These are phyloP conservation scores for Sarocladiaceae sp. DNA, from an alignment of 2,329 filamentous ascomycete genomes.

Conservation along the genomic window DNA sequence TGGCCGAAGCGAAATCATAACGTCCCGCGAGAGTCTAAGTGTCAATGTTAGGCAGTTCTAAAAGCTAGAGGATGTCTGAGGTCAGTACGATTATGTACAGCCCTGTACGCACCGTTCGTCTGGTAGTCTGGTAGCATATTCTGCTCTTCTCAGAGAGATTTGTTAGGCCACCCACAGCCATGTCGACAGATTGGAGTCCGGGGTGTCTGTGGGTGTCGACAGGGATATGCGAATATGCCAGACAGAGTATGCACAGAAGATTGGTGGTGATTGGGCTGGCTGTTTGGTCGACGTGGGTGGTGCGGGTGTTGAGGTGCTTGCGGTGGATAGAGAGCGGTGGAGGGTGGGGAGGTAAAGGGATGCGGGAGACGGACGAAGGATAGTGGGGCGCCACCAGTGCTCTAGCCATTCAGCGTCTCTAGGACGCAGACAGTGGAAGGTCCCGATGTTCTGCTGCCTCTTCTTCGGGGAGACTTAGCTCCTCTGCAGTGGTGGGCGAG, in stretches of 20 bases:
- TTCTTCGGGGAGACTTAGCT: no score
- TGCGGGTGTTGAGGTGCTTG: neutral
- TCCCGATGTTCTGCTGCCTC: neutral
- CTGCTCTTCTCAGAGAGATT: no score
- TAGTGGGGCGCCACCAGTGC: no score
- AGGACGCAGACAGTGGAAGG: neutral
- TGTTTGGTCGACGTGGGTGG: neutral
- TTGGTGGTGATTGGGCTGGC: constrained; percentile 1
- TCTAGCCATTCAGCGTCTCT: no score
- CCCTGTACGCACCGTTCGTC: no score
- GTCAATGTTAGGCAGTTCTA: no score
- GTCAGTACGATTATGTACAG: no score
- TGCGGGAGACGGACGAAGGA: neutral
- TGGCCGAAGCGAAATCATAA: no score
- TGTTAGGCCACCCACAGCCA: neutral
- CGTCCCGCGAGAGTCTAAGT: no score
- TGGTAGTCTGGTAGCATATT: no score
- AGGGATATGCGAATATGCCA: constrained; percentile 7
- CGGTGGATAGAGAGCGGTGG: neutral
- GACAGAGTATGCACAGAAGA: constrained; percentile 1
- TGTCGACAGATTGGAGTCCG: constrained; percentile 4
- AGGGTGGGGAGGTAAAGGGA: neutral
- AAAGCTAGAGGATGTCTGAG: no score
- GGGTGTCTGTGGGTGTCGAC: constrained; percentile 5
- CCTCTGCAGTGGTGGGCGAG: no score